A percentile compares a stretch with the other conserved stretches of the same genome.
phyloP scores from a whole-genome alignment of 192 early-diverging fungal genomes.

The Podila epicladia region DNA sequence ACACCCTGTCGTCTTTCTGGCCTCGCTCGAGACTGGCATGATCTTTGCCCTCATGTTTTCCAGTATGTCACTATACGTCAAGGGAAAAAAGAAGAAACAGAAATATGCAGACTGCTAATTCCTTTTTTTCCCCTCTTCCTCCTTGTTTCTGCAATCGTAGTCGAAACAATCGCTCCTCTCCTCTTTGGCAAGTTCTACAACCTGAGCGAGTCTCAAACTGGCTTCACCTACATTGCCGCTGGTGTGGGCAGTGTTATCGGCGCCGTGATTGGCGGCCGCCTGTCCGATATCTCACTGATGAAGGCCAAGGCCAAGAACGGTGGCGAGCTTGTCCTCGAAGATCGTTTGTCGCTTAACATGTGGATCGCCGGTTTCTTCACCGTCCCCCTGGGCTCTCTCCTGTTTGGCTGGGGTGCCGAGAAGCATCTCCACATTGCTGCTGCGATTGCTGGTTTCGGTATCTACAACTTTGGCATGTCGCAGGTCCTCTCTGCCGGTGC shows the following conservation, averaged over 20 bases:
- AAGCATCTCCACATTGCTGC: conserved; percentile 46
- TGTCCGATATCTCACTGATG: conserved; percentile 53
- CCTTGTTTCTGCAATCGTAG: neutral
- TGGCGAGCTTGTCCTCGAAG: conserved; percentile 49
- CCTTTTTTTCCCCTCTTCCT: neutral
- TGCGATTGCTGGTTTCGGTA: conserved; percentile 55
- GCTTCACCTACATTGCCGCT: conserved; percentile 47
- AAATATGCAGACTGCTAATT: neutral
- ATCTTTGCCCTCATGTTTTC: conserved; percentile 63
- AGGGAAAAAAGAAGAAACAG: neutral
- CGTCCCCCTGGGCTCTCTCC: conserved; percentile 53
- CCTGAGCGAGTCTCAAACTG: conserved; percentile 25
- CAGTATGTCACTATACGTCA: conserved; percentile 14
- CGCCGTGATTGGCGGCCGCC: conserved; percentile 42
- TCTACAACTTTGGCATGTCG: conserved; percentile 57
- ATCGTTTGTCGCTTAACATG: conserved; percentile 53
- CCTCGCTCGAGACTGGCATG: conserved; percentile 47
- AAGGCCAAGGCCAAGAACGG: conserved; percentile 36
- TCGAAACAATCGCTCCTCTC: conserved; percentile 31
- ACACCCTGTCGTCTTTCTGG: conserved; percentile 51
- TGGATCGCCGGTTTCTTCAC: conserved; percentile 54
- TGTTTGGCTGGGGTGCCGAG: conserved; percentile 59
- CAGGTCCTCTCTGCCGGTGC: conserved; percentile 52
- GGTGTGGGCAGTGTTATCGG: conserved; percentile 56
- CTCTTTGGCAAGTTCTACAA: conserved; percentile 24